Evolutionary conservation across 106 monocot species (phyloP), one percentile per base, ranked within the genome.

Genomic region (Acorus calamus): DNA sequence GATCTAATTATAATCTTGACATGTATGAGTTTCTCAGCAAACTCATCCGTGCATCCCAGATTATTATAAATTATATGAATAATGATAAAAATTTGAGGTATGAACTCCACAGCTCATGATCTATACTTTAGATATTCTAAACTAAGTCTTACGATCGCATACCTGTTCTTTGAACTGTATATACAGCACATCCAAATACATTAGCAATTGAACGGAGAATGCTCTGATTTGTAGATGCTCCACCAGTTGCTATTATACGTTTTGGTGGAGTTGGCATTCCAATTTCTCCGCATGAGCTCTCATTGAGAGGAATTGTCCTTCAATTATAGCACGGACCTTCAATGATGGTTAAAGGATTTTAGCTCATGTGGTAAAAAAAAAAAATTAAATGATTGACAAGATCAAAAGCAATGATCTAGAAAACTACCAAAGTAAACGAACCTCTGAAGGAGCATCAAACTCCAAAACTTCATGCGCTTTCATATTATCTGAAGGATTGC

Each of bases 271-370:
- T 83, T 5, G 89, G 86, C 93, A 94, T 84, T 7, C 93, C 93
- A 60, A 86, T 59, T 79, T 83, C 86, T 94, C 89, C 7, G 89
- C 68, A 69, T 94, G 93, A 3, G 83, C 93, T 70, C 93, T 61
- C 80, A 94, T 94, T 3, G 89, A 89, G 42, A 94, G 81, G 47
- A 94, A 71, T 62, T 94, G 93, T 3, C 93, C 93, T 72, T 94
- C 93, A 28, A 94, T 67, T 41, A 94, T 62, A 13, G 93, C 93
- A 11, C 93, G 83, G 7, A 89, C 79, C 93, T 94, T 14, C 49
- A 52, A 47, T 42, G 47, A 13, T 43, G 43, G n/a, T 5, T 2
- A 42, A 4, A 11, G 47, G 4, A 57, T 28, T 1, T 28, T 28
- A 28, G 28, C 28, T 28, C 28, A 28, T 28, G 28, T 28, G 28